Evolutionary conservation across 805 yeast species (phyloP).

Genomic region (Metschnikowia cubensis): DNA sequence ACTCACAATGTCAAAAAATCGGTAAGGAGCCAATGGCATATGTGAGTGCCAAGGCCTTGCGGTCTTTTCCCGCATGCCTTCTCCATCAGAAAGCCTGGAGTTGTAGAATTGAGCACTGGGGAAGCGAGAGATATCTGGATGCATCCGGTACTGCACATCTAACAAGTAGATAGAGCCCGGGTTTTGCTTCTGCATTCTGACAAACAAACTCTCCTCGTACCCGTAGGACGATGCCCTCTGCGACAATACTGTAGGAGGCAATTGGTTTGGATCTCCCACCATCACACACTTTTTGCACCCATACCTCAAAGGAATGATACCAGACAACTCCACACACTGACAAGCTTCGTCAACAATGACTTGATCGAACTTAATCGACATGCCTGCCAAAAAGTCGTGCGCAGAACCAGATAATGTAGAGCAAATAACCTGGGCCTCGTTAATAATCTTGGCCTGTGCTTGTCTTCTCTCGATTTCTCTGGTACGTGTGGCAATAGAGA

Average conservation of each 20-base stretch:
- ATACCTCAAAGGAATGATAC: conserved; percentile 85
- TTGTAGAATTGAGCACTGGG: conserved; percentile 83
- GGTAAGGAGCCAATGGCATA: conserved; percentile 63
- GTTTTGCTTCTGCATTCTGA: conserved; percentile 76
- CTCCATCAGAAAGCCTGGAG: conserved; percentile 73
- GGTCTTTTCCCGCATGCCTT: conserved; percentile 57
- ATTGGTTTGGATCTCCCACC: conserved; percentile 98
- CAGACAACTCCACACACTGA: conserved; percentile 90
- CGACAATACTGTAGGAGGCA: conserved; percentile 94
- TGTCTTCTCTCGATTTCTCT: conserved; percentile 75
- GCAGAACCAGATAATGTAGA: conserved; percentile 93
- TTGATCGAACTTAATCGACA: conserved; percentile 78
- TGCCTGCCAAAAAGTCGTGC: conserved; percentile 72
- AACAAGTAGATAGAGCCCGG: conserved; percentile 63
- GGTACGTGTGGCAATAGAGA: conserved; percentile 63
- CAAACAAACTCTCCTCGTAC: conserved; percentile 91
- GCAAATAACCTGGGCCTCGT: conserved; percentile 80
- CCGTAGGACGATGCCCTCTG: conserved; percentile 74
- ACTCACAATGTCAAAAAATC: conserved; percentile 65
- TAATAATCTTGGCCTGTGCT: conserved; percentile 66
- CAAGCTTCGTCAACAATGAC: conserved; percentile 97
- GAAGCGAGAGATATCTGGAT: conserved; percentile 82
- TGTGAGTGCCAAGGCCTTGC: conserved; percentile 70
- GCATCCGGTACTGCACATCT: conserved; percentile 96
- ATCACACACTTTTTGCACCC: conserved; percentile 87